Conservation (phyloP, 495 filamentous ascomycete genomes). For the Daldinia grandis region DNA sequence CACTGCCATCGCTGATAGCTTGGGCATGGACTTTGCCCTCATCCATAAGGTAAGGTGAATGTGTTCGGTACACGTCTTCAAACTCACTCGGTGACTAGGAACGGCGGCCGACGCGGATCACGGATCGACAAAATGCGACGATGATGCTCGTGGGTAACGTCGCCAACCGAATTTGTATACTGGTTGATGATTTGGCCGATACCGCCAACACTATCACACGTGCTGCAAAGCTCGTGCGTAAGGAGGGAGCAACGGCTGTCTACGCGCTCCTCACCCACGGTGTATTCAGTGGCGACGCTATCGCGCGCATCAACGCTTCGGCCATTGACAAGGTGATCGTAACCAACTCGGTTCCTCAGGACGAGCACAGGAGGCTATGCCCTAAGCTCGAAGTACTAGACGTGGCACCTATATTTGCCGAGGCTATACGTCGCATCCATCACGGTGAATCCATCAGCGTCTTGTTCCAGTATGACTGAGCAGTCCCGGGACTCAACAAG, state of each 20-base stretch:
- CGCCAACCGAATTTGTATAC: slow-evolving; percentile 78
- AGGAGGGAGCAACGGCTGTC: slow-evolving; percentile 86
- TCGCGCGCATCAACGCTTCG: slow-evolving; percentile 90
- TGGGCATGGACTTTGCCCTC: slow-evolving; percentile 92
- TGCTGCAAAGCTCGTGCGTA: slow-evolving; percentile 95
- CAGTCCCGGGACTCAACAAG: slow-evolving; percentile 1
- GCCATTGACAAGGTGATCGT: slow-evolving; percentile 90
- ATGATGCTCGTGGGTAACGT: slow-evolving; percentile 99
- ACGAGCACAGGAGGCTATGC: slow-evolving; percentile 77
- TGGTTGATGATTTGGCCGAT: slow-evolving; percentile 94
- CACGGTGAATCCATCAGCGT: slow-evolving; percentile 98
- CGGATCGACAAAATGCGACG: slow-evolving; percentile 91
- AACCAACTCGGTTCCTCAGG: slow-evolving; percentile 92
- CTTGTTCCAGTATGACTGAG: slow-evolving; percentile 88
- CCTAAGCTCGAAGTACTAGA: slow-evolving; percentile 92
- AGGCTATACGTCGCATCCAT: slow-evolving; percentile 96
- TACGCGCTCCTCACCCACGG: slow-evolving; percentile 95
- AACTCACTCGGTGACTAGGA: slow-evolving; percentile 68
- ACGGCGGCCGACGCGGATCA: slow-evolving; percentile 92
- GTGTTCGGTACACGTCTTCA: slow-evolving; percentile 44
- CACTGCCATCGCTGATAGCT: slow-evolving; percentile 92
- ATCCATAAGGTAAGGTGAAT: slow-evolving; percentile 87
- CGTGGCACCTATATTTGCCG: slow-evolving; percentile 90
- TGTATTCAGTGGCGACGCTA: slow-evolving; percentile 91
- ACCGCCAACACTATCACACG: slow-evolving; percentile 97